Evolutionary conservation across 2,329 filamentous ascomycete species (phyloP), one percentile per base, ranked within the genome.

Genomic region (Nemania sp.): DNA sequence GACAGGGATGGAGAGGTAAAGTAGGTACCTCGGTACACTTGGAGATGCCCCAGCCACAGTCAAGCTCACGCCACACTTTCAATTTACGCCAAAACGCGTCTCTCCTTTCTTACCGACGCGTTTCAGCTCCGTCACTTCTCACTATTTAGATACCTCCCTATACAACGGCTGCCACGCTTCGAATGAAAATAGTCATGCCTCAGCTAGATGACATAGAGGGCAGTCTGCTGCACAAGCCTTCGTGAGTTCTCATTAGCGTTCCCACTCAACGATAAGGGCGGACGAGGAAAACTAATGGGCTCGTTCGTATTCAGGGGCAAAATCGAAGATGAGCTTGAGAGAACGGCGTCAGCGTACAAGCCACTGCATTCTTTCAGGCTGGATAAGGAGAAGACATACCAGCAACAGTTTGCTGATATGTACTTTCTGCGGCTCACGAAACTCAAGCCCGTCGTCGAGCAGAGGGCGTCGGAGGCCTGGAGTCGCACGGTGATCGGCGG

Each of bases 331-430:
- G 69, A 75, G 13, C 76, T 84, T 20, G 78, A 85, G 50, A 87
- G 89, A 57, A 79, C 75, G 48, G 67, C 80, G 45, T 83, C 82
- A 9, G 72, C 73, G 57, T 98, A 97, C 80, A 88, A 86, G 58
- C 87, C 94, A 0, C 82, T 96, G 29, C 79, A 87, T 56, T 90
- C 88, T 7, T 98, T 92, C 75, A 79, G 80, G 50, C 85, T 98
- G 10, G 84, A 90, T 21, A 88, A 83, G 70, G 79, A 83, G 60
- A 83, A 83, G 63, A 89, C 92, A 56, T 99, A 98, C 75, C 83
- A 93, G 74, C 95, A 98, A 75, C 95, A 99, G 78, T 99, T 91
- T 83, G 91, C 90, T 64, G 95, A 99, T 76, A 94, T 98, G 86
- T 99, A 99, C 82, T 99, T 97, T 74, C 75, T 97, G 68, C 90